Evolutionary conservation across 2,329 filamentous ascomycete species (phyloP).

Genomic region (Fusarium sp.): DNA sequence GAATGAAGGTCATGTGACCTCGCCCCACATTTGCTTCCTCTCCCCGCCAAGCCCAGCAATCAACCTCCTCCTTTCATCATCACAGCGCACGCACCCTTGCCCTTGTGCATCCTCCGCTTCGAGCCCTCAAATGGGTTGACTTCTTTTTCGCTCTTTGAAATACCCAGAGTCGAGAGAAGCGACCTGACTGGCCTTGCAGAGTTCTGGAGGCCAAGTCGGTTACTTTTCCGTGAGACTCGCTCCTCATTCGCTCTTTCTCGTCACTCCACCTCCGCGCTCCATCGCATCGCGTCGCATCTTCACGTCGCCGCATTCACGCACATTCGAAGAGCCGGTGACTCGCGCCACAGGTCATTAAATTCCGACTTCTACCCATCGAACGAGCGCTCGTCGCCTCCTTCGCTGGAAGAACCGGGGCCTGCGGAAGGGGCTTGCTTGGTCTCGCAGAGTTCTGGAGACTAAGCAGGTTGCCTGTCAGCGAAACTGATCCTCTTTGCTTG

Average conservation of each 20-base stretch:
- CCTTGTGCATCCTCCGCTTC: background rate
- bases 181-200: conserved; percentile 4
- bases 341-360: conserved; percentile 4
- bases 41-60: background rate
- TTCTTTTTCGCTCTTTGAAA: background rate
- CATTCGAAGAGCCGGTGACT: conserved; percentile 2
- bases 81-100: background rate
- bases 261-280: background rate
- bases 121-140: background rate
- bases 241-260: background rate
- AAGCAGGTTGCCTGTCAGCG: conserved; percentile 6
- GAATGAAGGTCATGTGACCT: background rate
- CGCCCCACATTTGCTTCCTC: background rate
- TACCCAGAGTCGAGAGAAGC: conserved; percentile 1
- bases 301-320: background rate
- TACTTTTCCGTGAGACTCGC: background rate
- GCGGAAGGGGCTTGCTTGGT: conserved; percentile 9
- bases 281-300: background rate
- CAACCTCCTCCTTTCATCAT: background rate
- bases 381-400: conserved; percentile 5
- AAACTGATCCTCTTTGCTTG: conserved; percentile 9
- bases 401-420: conserved; percentile 14
- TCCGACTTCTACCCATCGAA: conserved; percentile 15
- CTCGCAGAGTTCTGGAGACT: conserved; percentile 15
- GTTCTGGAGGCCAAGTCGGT: background rate